phyloP scores from a whole-genome alignment of 805 yeast species.

The Wickerhamomyces mucosus region DNA sequence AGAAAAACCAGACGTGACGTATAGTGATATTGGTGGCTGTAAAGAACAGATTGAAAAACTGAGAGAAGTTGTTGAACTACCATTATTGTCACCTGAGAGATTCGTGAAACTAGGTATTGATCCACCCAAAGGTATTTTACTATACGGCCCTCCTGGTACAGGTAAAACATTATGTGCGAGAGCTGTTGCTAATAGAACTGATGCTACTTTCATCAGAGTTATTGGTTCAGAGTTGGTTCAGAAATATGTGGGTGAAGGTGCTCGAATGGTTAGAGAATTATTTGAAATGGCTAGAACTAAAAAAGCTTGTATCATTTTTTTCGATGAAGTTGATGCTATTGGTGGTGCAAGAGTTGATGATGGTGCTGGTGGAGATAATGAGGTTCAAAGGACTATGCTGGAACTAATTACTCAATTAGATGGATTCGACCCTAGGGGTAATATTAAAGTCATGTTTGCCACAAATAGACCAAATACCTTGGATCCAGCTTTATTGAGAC shows the following conservation, averaged over 20 bases:
- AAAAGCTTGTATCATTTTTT: conserved; percentile 95
- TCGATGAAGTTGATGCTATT: conserved; percentile 97
- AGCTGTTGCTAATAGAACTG: conserved; percentile 98
- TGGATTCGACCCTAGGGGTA: conserved; percentile 98
- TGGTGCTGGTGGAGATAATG: conserved; percentile 99
- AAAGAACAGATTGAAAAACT: conserved; percentile 96
- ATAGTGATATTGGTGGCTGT: conserved; percentile 97
- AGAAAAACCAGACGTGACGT: conserved; percentile 98
- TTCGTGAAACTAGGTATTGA: conserved; percentile 95
- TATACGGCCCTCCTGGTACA: conserved; percentile 98
- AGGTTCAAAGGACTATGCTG: conserved; percentile 98
- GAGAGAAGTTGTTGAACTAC: conserved; percentile 93
- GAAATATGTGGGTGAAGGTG: conserved; percentile 99
- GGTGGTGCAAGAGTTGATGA: conserved; percentile 99
- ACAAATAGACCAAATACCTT: conserved; percentile 96
- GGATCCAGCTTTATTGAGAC: conserved; percentile 95
- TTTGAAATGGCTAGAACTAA: conserved; percentile 99
- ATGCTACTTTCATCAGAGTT: conserved; percentile 96
- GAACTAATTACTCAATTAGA: conserved; percentile 96
- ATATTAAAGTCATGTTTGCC: conserved; percentile 98
- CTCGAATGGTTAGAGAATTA: conserved; percentile 97
- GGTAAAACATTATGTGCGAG: conserved; percentile 98
- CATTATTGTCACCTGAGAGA: conserved; percentile 89
- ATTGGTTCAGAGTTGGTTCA: conserved; percentile 98
- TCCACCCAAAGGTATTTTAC: conserved; percentile 95